Conservation (phyloP, 176 grass and related monocot genomes). For the Areca catechu region DNA sequence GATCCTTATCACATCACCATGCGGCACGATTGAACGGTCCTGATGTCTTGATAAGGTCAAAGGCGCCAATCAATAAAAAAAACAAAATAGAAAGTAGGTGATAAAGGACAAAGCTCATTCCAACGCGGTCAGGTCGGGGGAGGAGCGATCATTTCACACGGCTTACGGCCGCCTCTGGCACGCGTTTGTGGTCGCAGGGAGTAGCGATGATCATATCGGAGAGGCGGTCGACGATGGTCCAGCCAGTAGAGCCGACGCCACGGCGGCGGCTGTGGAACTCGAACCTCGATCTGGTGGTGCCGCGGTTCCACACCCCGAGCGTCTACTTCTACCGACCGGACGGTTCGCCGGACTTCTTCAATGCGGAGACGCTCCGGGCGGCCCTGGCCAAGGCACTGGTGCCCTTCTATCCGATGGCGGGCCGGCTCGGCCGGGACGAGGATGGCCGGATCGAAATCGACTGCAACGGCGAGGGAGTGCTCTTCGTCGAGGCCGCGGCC, state of each 20-base stretch:
- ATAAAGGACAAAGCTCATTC: too few species aligned
- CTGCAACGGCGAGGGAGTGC: constrained; percentile 60
- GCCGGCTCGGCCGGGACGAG: constrained; percentile 61
- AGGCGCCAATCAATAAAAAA: too few species aligned
- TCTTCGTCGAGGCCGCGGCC: constrained; percentile 86
- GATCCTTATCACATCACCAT: too few species aligned
- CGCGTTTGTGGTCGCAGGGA: background rate
- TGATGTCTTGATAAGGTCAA: too few species aligned
- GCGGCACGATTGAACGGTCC: too few species aligned
- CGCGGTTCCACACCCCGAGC: constrained; percentile 74
- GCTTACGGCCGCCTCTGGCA: too few species aligned
- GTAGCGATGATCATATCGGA: constrained; percentile 45
- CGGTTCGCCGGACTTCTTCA: constrained; percentile 40
- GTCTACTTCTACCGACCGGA: constrained; percentile 69
- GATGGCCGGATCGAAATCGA: constrained; percentile 84
- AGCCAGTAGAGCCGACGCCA: constrained; percentile 53
- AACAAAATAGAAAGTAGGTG: too few species aligned
- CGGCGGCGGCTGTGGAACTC: constrained; percentile 59
- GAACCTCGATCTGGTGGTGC: constrained; percentile 68
- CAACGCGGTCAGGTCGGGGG: too few species aligned
- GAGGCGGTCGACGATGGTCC: constrained; percentile 53
- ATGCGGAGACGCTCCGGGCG: constrained; percentile 37
- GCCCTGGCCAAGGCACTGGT: constrained; percentile 68
- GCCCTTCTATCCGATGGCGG: constrained; percentile 88
- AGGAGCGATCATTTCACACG: too few species aligned